phyloP scores from a whole-genome alignment of 2,329 filamentous ascomycete species.

The Didymella glomerata region DNA sequence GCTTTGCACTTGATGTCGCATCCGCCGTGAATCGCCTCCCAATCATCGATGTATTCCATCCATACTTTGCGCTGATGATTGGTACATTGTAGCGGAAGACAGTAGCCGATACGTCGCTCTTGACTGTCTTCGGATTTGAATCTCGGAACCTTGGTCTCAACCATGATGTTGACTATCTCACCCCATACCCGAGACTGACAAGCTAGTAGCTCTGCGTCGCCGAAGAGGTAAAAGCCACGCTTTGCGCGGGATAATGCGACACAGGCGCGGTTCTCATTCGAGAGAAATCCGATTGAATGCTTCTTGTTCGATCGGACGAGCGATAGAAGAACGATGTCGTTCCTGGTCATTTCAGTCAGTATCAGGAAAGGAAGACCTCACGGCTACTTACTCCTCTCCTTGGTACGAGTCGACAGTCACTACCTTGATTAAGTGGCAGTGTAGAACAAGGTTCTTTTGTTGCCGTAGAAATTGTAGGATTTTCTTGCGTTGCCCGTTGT shows the following conservation, averaged over 20 bases:
- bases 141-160: constrained; percentile 37
- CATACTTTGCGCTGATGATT: constrained; percentile 64
- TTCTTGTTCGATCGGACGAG: constrained; percentile 74
- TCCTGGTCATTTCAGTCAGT: constrained; percentile 50
- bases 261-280: constrained; percentile 69
- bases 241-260: constrained; percentile 75
- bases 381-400: constrained; percentile 55
- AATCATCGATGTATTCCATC: constrained; percentile 54
- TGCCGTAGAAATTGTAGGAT: constrained; percentile 62
- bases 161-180: constrained; percentile 59
- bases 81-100: constrained; percentile 69
- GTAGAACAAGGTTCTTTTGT: constrained; percentile 52
- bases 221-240: constrained; percentile 84
- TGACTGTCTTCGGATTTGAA: constrained; percentile 35
- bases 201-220: constrained; percentile 69
- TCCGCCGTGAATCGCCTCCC: constrained; percentile 42
- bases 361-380: not conserved
- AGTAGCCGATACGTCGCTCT: constrained; percentile 55
- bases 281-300: constrained; percentile 75
- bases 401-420: constrained; percentile 89
- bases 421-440: constrained; percentile 61
- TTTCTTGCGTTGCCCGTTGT: constrained; percentile 79
- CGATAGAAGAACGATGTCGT: constrained; percentile 81
- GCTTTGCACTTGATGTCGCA: constrained; percentile 41
- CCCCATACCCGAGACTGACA: constrained; percentile 61